These are phyloP conservation scores for Gossypium schwendimanii DNA, from an alignment of 441 rosid genomes.

Conservation along the genomic window DNA sequence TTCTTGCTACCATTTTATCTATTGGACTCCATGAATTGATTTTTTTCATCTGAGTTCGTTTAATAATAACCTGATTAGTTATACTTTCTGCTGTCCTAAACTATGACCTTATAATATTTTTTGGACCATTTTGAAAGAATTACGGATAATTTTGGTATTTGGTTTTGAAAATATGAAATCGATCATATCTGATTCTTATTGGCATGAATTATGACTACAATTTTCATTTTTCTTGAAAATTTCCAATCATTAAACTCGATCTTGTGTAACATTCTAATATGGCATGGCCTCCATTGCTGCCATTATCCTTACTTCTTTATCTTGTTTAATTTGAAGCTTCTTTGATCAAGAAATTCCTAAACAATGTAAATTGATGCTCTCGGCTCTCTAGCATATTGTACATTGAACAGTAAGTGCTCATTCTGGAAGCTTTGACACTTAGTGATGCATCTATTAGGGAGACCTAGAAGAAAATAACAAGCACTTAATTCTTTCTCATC, in stretches of 20 bases:
- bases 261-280: neutral
- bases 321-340: neutral
- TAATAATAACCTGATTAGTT: neutral
- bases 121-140: neutral
- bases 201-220: too few relatives aligned
- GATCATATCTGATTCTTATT: neutral
- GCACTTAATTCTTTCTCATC: neutral
- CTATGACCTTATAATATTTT: neutral
- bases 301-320: constrained; percentile 3
- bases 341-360: neutral
- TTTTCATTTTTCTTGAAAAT: neutral
- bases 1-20: neutral
- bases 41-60: neutral
- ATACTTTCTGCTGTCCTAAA: neutral
- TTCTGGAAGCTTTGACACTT: neutral
- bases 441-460: neutral
- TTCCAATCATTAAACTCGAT: neutral
- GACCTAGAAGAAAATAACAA: neutral
- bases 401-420: neutral
- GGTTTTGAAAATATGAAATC: neutral
- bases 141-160: neutral
- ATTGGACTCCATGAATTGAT: neutral
- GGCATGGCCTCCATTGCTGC: neutral
- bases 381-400: neutral
- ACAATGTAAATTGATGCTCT: neutral